Evolutionary conservation across 768 basidiomycete species (phyloP).

Genomic region (Boletus vinaceobasis): DNA sequence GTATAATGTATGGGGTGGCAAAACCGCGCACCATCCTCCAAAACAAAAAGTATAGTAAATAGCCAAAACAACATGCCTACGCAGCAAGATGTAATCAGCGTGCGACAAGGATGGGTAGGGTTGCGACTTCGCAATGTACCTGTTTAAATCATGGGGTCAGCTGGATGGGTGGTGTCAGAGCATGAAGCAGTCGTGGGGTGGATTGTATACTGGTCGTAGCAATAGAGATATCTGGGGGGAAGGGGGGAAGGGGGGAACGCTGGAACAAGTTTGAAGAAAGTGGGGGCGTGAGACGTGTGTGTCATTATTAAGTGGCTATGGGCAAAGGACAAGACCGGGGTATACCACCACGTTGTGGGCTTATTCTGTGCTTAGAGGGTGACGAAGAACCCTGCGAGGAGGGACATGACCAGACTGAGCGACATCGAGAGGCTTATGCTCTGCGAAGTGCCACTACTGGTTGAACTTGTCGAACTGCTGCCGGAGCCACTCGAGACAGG

Average conservation of each 20-base stretch:
- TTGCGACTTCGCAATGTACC: neutral
- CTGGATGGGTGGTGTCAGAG: neutral
- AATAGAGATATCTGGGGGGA: neutral
- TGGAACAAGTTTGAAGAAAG: neutral
- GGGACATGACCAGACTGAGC: slow-evolving; percentile 5
- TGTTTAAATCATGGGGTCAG: neutral
- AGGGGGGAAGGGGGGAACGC: neutral
- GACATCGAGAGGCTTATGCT: slow-evolving; percentile 12
- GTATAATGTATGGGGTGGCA: neutral
- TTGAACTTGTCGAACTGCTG: slow-evolving; percentile 3
- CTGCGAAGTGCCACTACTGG: slow-evolving; percentile 1
- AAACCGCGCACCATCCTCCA: too few relatives aligned
- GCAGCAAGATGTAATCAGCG: neutral
- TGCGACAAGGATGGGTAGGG: too few relatives aligned
- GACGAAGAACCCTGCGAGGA: slow-evolving; percentile 10
- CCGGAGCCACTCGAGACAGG: neutral
- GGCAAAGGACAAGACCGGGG: neutral
- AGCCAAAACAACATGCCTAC: neutral
- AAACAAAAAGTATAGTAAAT: neutral
- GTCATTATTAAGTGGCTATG: neutral
- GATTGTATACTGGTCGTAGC: neutral
- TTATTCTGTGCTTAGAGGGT: neutral
- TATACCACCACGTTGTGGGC: neutral
- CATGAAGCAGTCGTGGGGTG: neutral
- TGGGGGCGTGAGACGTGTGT: neutral